Evolutionary conservation across 169 alveolate genomes (phyloP).

Genomic region (Theileria sp.): DNA sequence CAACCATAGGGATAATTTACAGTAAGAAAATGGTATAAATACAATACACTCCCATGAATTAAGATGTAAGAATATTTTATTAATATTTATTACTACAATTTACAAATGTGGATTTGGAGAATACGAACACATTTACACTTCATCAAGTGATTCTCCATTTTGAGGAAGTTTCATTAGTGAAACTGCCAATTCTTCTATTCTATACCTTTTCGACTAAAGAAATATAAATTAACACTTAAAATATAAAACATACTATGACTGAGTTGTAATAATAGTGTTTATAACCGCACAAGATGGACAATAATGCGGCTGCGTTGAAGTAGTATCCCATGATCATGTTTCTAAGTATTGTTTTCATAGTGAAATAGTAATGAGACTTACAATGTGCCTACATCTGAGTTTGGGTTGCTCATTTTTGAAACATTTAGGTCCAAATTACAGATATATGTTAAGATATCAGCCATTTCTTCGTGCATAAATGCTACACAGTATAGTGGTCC

Average conservation of each 20-base stretch:
- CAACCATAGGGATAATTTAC: neutral
- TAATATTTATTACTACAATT: too few species aligned
- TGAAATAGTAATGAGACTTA: slow-evolving; percentile 8
- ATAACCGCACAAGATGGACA: slow-evolving; percentile 48
- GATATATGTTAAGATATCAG: slow-evolving; percentile 68
- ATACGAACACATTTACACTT: neutral
- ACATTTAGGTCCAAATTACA: slow-evolving; percentile 56
- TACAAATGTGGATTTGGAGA: neutral
- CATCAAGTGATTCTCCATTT: neutral
- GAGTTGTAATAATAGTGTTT: slow-evolving; percentile 52
- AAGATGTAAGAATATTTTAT: too few species aligned
- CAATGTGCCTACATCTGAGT: slow-evolving; percentile 41
- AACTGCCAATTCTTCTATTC: slow-evolving; percentile 19
- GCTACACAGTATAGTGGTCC: slow-evolving; percentile 81
- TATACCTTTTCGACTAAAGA: neutral
- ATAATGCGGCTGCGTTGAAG: slow-evolving; percentile 56
- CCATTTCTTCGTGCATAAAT: slow-evolving; percentile 82
- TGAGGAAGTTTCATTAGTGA: slow-evolving; percentile 1
- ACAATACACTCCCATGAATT: neutral
- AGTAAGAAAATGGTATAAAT: neutral
- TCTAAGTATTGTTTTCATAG: neutral
- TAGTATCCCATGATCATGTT: slow-evolving; percentile 35
- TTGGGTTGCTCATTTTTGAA: neutral
- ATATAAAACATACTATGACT: slow-evolving; percentile 24
- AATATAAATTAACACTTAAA: neutral